Evolutionary conservation across 768 basidiomycete species (phyloP), one percentile per base, ranked within the genome.

Genomic region (Podaxis sp.): DNA sequence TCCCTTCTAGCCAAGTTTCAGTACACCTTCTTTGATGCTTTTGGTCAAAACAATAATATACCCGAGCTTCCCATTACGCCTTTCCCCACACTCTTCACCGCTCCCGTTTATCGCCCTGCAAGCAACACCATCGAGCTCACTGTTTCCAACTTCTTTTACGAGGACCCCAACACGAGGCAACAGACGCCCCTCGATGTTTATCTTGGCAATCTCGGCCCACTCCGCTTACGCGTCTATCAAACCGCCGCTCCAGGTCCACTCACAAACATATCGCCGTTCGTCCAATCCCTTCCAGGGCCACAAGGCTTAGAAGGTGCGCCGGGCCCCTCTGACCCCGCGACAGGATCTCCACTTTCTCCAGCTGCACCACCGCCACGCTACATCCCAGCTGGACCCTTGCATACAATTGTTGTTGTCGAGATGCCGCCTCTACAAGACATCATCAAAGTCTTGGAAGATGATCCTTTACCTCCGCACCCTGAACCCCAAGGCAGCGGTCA

Each of bases 11-110:
- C 93, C 57, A 93, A 94, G 74, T 95, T 94, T 74, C 91, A 94
- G 68, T 95, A 95, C 71, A 93, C 92, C 16, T 96, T 96, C 72
- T 95, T 95, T 70, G 91, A 95, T 67, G 90, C 91, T 4, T 88
- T 91, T 71, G 89, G 89, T 13, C 85, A 90, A 66, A 91, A 87
- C 69, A 88, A 81, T 68, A 84, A 77, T 54, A 86, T 91, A 68
- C 90, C 92, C 52, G 85, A 87, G 62, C 77, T 85, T 67, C 87
- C 91, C 23, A 90, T 97, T 64, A 94, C 94, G 0, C 93, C 95
- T 1, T 91, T 95, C 73, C 95, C 95, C 0, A 91, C 90, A 4
- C 74, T 95, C 14, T 90, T 93, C 70, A 89, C 88, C 7, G 79
- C 89, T 5, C 95, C 94, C 2, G 77, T 79, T 47, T 92, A 91